phyloP scores from a whole-genome alignment of 1,284 basidiomycete species.

The Cystobasidiaceae sp. region DNA sequence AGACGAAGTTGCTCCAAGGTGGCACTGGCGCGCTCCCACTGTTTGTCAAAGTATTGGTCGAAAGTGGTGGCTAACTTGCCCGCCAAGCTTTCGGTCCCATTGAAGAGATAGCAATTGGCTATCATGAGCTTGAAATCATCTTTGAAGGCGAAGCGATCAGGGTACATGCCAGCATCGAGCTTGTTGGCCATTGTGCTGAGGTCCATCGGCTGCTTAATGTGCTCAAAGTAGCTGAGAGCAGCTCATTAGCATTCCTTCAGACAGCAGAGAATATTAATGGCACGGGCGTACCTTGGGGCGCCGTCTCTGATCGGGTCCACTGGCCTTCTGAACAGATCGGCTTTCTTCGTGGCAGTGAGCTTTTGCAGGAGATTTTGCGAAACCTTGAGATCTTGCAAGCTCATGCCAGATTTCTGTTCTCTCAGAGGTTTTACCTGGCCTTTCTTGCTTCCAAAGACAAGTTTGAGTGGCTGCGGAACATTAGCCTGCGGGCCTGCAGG shows the following conservation, averaged over 20 bases:
- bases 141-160: slow-evolving; percentile 74
- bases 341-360: slow-evolving; percentile 55
- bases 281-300: slow-evolving; percentile 14
- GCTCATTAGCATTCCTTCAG: no score
- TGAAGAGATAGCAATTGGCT: slow-evolving; percentile 82
- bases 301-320: slow-evolving; percentile 53
- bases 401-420: slow-evolving; percentile 75
- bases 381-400: slow-evolving; percentile 68
- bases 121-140: slow-evolving; percentile 85
- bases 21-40: slow-evolving; percentile 66
- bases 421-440: slow-evolving; percentile 53
- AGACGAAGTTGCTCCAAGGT: slow-evolving; percentile 55
- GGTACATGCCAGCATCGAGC: slow-evolving; percentile 74
- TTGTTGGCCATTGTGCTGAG: slow-evolving; percentile 82
- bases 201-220: slow-evolving; percentile 94
- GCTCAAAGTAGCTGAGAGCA: slow-evolving; percentile 57
- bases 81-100: slow-evolving; percentile 51
- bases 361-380: slow-evolving; percentile 79
- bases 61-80: slow-evolving; percentile 69
- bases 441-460: slow-evolving; percentile 44
- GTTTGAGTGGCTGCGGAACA: slow-evolving; percentile 40
- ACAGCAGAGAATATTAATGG: background rate
- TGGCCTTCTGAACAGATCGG: slow-evolving; percentile 70
- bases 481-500: background rate
- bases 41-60: slow-evolving; percentile 76